Conservation (phyloP, 1,284 basidiomycete genomes). For the Naganishia cerealis region DNA sequence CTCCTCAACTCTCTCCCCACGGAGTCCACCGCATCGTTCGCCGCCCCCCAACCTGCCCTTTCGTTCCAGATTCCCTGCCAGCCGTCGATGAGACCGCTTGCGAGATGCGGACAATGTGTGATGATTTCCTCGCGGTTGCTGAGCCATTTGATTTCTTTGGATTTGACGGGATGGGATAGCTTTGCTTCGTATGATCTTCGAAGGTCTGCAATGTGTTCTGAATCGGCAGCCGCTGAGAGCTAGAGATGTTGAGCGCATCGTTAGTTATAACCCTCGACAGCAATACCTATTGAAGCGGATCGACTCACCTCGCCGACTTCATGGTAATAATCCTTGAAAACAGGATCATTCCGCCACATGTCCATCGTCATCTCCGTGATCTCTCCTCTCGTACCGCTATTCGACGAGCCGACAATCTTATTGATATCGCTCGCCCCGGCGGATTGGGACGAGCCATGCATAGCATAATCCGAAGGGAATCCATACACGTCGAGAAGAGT, state of each 20-base stretch:
- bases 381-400: conserved; percentile 36
- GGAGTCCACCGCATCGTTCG: conserved; percentile 47
- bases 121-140: conserved; percentile 33
- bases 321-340: conserved; percentile 47
- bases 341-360: conserved; percentile 46
- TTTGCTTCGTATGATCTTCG: conserved; percentile 37
- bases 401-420: conserved; percentile 42
- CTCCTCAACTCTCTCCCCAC: conserved; percentile 43
- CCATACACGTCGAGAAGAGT: conserved; percentile 46
- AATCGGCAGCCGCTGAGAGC: conserved; percentile 20
- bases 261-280: neutral
- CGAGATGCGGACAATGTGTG: conserved; percentile 30
- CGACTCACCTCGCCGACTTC: conserved; percentile 44
- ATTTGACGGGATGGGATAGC: conserved; percentile 15
- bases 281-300: neutral
- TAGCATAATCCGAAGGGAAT: conserved; percentile 42
- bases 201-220: conserved; percentile 33
- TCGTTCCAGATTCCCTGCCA: conserved; percentile 44
- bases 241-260: neutral
- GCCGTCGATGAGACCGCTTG: conserved; percentile 34
- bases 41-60: conserved; percentile 50
- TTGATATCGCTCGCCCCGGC: conserved; percentile 51
- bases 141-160: conserved; percentile 32
- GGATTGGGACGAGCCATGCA: conserved; percentile 16
- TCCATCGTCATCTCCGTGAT: conserved; percentile 39